A percentile compares a stretch with the other conserved stretches of the same genome.
phyloP scores from a whole-genome alignment of 2,329 filamentous ascomycete genomes.

The Tolypocladium paradoxum region DNA sequence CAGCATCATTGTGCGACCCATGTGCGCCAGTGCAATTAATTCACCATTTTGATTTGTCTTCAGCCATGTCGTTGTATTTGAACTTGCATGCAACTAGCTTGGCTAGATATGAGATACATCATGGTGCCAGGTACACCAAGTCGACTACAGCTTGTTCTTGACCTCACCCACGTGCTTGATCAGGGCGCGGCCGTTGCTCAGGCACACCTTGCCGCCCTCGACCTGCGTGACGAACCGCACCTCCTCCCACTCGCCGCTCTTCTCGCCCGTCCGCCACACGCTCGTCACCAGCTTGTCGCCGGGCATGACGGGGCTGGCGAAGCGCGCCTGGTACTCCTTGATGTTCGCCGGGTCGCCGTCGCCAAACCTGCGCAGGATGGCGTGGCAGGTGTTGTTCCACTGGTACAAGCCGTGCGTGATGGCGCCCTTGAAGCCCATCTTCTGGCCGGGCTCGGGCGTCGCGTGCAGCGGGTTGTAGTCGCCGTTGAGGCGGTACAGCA shows the following conservation, averaged over 20 bases:
- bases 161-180: slow-evolving; percentile 50
- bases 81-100: neutral
- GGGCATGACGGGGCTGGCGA: slow-evolving; percentile 74
- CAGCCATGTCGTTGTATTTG: neutral
- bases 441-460: slow-evolving; percentile 69
- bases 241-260: slow-evolving; percentile 62
- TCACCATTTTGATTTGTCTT: neutral
- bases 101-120: neutral
- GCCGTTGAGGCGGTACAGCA: slow-evolving; percentile 76
- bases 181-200: slow-evolving; percentile 78
- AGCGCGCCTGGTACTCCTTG: slow-evolving; percentile 80
- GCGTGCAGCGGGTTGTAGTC: slow-evolving; percentile 94
- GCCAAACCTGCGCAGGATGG: slow-evolving; percentile 61
- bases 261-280: slow-evolving; percentile 67
- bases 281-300: slow-evolving; percentile 73
- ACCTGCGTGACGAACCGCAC: slow-evolving; percentile 70
- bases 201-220: slow-evolving; percentile 69
- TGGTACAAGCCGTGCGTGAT: slow-evolving; percentile 87
- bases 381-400: slow-evolving; percentile 72
- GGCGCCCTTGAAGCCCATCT: slow-evolving; percentile 83
- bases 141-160: slow-evolving; percentile 51
- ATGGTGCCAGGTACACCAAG: too few relatives aligned
- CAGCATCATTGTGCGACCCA: neutral
- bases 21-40: neutral
- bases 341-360: slow-evolving; percentile 70